A percentile compares a stretch with the other conserved stretches of the same genome.
These are phyloP conservation scores for Blepharisma japonicum DNA, from an alignment of 73 alveolate genomes.

Conservation along the genomic window DNA sequence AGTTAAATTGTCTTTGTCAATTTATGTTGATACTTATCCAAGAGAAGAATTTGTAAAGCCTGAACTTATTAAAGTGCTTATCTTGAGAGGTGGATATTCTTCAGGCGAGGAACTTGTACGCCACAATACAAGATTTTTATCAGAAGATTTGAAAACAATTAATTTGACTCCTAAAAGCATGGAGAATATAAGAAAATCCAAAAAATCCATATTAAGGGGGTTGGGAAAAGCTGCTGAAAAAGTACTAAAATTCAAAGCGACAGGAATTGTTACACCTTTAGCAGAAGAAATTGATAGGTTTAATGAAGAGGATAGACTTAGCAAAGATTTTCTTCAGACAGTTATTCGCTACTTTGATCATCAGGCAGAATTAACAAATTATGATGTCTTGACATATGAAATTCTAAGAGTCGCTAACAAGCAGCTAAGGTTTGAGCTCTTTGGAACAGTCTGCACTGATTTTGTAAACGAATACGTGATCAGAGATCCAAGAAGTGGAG, in stretches of 20 bases:
- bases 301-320: too few species aligned
- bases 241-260: too few species aligned
- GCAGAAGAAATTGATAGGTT: too few species aligned
- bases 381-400: background rate
- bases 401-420: conserved; percentile 5
- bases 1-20: background rate
- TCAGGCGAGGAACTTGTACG: too few species aligned
- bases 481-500: background rate
- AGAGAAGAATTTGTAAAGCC: conserved; percentile 10
- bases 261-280: too few species aligned
- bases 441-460: conserved; percentile 15
- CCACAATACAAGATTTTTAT: too few species aligned
- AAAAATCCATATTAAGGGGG: too few species aligned
- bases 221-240: too few species aligned
- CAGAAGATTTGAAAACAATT: too few species aligned
- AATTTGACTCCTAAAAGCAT: too few species aligned
- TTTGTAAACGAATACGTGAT: background rate
- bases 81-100: too few species aligned
- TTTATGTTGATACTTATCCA: conserved; percentile 41
- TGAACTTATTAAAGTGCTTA: background rate
- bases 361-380: background rate
- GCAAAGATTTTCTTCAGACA: background rate
- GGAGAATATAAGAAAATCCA: too few species aligned
- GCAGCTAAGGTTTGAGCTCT: conserved; percentile 11
- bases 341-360: background rate